Evolutionary conservation across 352 stramenopile species (phyloP).

Genomic region (Thraustochytrium striatum): DNA sequence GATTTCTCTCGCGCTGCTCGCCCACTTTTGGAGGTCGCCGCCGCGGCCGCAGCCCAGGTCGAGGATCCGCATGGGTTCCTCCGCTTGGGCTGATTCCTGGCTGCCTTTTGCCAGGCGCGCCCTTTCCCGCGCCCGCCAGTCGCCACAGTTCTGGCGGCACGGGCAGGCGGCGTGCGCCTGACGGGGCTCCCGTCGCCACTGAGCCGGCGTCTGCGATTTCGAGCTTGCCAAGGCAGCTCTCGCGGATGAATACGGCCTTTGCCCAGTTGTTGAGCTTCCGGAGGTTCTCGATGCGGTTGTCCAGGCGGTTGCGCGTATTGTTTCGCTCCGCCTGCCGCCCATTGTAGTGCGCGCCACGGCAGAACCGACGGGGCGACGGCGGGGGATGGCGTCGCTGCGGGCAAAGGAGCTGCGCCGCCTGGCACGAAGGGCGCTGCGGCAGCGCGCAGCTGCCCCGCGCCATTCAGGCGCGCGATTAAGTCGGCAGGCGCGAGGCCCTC

Average conservation of each 20-base stretch:
- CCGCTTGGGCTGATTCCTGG: background rate
- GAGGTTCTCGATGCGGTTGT: conserved; percentile 43
- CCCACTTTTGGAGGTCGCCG: conserved; percentile 81
- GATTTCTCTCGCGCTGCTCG: conserved; percentile 62
- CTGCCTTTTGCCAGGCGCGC: background rate
- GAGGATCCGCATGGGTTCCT: conserved; percentile 56
- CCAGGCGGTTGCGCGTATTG: background rate
- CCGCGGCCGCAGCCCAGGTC: conserved; percentile 79
- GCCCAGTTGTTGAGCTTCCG: conserved; percentile 75
- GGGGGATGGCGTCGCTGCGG: conserved; percentile 1
- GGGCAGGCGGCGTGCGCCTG: no score
- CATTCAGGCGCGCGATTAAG: background rate
- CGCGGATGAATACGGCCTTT: conserved; percentile 77
- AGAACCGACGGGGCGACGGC: no score
- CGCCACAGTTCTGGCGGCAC: no score
- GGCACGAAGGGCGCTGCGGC: background rate
- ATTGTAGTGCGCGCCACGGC: conserved; percentile 51
- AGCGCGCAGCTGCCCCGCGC: background rate
- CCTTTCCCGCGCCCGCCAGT: no score
- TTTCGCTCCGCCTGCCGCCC: conserved; percentile 43
- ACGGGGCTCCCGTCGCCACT: no score
- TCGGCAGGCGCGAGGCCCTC: conserved; percentile 37
- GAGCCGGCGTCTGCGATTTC: conserved; percentile 49
- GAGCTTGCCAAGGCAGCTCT: conserved; percentile 64
- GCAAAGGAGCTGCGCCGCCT: background rate